phyloP scores from a whole-genome alignment of 2,329 filamentous ascomycete species.

The Pseudogymnoascus sp. region DNA sequence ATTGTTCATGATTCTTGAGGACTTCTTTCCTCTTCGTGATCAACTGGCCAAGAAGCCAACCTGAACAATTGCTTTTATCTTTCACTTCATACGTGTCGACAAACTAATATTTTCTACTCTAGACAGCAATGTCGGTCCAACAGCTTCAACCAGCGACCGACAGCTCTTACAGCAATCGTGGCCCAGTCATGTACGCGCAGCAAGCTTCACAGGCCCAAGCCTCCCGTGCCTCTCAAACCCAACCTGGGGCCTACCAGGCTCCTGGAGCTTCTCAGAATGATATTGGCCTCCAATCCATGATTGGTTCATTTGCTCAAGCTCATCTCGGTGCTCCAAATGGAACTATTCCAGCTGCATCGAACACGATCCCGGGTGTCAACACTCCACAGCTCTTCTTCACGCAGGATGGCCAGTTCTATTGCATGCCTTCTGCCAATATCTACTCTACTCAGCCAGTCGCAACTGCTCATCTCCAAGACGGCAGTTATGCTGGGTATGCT shows the following conservation, averaged over 20 bases:
- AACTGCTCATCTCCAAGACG: constrained; percentile 23
- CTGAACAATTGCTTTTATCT: neutral
- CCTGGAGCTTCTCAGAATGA: constrained; percentile 18
- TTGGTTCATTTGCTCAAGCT: constrained; percentile 25
- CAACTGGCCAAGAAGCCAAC: neutral
- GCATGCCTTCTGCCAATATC: constrained; percentile 23
- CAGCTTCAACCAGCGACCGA: constrained; percentile 24
- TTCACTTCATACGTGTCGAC: neutral
- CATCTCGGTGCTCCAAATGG: constrained; percentile 28
- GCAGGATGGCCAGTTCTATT: constrained; percentile 29
- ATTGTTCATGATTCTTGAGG: neutral
- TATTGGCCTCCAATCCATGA: constrained; percentile 18
- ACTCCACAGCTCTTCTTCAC: constrained; percentile 27
- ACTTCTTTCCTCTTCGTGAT: neutral
- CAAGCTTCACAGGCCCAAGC: constrained; percentile 20
- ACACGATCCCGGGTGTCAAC: constrained; percentile 19
- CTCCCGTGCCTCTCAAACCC: constrained; percentile 24
- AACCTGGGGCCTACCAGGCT: constrained; percentile 17
- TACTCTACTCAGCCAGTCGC: constrained; percentile 26
- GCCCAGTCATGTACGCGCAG: constrained; percentile 26
- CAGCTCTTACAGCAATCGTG: constrained; percentile 20
- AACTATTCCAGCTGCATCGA: constrained; percentile 28
- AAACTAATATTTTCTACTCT: constrained; percentile 3
- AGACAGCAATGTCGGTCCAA: constrained; percentile 31
- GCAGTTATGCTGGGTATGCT: constrained; percentile 24